These are phyloP conservation scores for Leccinum brunneo-olivaceum DNA, from an alignment of 1,284 basidiomycete genomes.

Conservation along the genomic window DNA sequence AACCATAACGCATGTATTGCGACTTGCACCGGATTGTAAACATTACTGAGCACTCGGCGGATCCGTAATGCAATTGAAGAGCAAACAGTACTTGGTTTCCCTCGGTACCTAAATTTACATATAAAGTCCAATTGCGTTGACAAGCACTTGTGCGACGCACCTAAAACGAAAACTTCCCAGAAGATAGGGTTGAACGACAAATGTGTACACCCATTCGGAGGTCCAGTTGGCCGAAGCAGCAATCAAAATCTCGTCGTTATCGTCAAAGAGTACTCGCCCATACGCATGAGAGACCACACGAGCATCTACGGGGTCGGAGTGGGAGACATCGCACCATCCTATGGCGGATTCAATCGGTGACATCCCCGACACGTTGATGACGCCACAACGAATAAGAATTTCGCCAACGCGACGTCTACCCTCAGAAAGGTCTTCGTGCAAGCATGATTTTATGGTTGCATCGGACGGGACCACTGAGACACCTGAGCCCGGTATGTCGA, in stretches of 20 bases:
- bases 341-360: background rate
- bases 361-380: constrained; percentile 9
- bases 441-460: background rate
- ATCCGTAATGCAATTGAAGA: constrained; percentile 17
- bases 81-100: constrained; percentile 1
- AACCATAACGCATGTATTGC: constrained; percentile 46
- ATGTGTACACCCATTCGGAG: constrained; percentile 23
- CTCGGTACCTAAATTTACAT: constrained; percentile 19
- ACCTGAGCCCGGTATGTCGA: constrained; percentile 1
- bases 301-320: background rate
- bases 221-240: constrained; percentile 24
- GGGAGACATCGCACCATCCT: background rate
- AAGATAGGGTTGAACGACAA: constrained; percentile 23
- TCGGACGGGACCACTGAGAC: background rate
- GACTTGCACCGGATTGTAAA: constrained; percentile 29
- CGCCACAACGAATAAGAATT: constrained; percentile 23
- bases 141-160: constrained; percentile 14
- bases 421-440: constrained; percentile 11
- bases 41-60: constrained; percentile 12
- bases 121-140: constrained; percentile 1
- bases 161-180: constrained; percentile 17
- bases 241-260: constrained; percentile 8
- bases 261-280: background rate
- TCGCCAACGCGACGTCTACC: constrained; percentile 20
- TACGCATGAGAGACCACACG: background rate